Base-by-base conservation (phyloP, 176 grass and related monocot genomes). In the Eleusine indica region DNA sequence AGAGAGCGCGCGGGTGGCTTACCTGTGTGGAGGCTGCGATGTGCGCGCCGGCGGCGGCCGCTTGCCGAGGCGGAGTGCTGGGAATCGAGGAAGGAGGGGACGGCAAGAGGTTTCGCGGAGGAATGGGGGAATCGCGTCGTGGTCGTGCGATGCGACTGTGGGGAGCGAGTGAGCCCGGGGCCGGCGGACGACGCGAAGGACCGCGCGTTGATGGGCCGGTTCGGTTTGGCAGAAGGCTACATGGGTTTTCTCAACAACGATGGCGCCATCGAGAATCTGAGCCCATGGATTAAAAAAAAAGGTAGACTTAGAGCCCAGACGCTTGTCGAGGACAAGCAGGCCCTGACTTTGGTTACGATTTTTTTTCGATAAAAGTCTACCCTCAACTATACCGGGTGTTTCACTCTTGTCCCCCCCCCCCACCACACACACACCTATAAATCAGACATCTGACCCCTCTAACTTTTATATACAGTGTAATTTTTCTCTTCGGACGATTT, bases 51-150 rank as follows among this genome's bases (percentile, higher is more conserved):
- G 83, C 83, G 61, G 69, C 51, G 63, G 64, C 56, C 28, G 77
- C 71, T 70, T 75, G 70, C 61, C 52, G 42, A 41, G 71, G 87
- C 82, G 87, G 76, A 10, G 37, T 60, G 25, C 54, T 57, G 73
- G 63, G 70, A 32, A 64, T 71, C 16, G 17, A 13, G 42, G 87
- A 53, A 46, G 53, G 87, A 63, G 14, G 76, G 63, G 87, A 63
- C 19, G 76, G 63, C 43, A 54, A 71, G 67, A 83, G 46, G 75
- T 22, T 43, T 77, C 51, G 29, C 21, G 60, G 30, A 70, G 62
- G 76, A 80, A 74, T 74, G 30, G 62, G 70, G 75, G 41, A 71
- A 64, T 89, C 76, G 76, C 86, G 66, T 64, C 69, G 72, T 70
- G 60, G 86, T 64, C 11, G 61, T 30, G 61, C 9, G 58, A 62